phyloP scores from a whole-genome alignment of 176 grass and related monocot species.

The Saccharum spontaneum region DNA sequence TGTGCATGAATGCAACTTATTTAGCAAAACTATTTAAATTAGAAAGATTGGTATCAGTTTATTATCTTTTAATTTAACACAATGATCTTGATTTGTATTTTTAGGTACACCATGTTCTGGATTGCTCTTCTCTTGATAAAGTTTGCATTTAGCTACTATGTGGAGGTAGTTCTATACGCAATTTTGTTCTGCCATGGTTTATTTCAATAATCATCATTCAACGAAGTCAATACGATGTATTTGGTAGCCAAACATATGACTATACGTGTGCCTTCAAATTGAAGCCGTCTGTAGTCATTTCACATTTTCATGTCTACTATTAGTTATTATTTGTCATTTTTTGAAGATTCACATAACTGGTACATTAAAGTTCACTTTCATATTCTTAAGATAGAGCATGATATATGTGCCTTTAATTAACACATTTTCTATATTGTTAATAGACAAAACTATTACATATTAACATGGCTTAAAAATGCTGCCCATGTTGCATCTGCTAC shows the following conservation, averaged over 20 bases:
- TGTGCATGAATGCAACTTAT: not conserved
- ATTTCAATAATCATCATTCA: slow-evolving; percentile 5
- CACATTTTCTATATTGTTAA: not conserved
- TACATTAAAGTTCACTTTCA: not conserved
- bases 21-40: not conserved
- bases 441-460: not conserved
- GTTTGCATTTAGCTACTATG: slow-evolving; percentile 89
- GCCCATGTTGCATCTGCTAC: not conserved
- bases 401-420: not conserved
- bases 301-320: not conserved
- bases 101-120: slow-evolving; percentile 97
- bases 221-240: not conserved
- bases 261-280: not conserved
- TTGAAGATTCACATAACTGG: not conserved
- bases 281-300: not conserved
- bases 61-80: slow-evolving; percentile 10
- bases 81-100: slow-evolving; percentile 22
- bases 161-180: slow-evolving; percentile 59
- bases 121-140: slow-evolving; percentile 75
- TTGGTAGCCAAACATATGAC: slow-evolving; percentile 14
- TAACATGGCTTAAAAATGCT: not conserved
- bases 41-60: not conserved
- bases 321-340: not conserved
- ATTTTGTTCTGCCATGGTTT: not conserved
- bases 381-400: not conserved